Conservation (phyloP, 116 monocot species). For the Iris pallida region DNA sequence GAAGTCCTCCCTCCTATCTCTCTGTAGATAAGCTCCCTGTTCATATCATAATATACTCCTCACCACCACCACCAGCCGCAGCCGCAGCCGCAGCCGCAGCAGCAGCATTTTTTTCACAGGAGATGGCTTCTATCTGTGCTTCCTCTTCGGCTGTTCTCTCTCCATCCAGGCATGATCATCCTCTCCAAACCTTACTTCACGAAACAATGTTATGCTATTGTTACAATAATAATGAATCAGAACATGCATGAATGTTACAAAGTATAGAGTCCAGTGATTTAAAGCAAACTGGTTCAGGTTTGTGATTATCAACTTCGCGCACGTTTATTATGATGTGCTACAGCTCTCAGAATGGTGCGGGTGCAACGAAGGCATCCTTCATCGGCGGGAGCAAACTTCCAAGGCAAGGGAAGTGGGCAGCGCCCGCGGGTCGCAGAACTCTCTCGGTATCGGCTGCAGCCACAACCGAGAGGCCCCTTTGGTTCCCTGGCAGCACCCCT, state of each 20-base stretch:
- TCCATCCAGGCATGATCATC: constrained; percentile 42
- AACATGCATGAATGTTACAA: too few species aligned
- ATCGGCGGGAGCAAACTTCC: constrained; percentile 56
- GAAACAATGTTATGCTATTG: too few species aligned
- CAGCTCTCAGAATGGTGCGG: constrained; percentile 37
- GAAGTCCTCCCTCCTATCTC: too few species aligned
- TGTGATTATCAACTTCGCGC: not conserved
- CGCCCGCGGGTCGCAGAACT: constrained; percentile 16
- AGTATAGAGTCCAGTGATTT: too few species aligned
- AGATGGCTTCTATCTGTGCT: constrained; percentile 81
- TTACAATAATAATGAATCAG: too few species aligned
- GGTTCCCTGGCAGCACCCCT: constrained; percentile 98
- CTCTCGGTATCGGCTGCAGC: constrained; percentile 50
- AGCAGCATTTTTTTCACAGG: too few species aligned
- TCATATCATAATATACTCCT: too few species aligned
- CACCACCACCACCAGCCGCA: too few species aligned
- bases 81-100: too few species aligned
- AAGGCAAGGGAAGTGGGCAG: constrained; percentile 23
- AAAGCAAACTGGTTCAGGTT: too few species aligned
- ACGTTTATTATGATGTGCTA: not conserved
- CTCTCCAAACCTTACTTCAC: too few species aligned
- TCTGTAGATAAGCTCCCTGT: too few species aligned
- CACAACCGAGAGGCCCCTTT: constrained; percentile 66
- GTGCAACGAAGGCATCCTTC: constrained; percentile 51
- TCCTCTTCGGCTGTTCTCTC: constrained; percentile 72